A percentile compares a stretch with the other conserved stretches of the same genome.
phyloP scores from a whole-genome alignment of 2,329 filamentous ascomycete genomes.

The Phyllosticta capitalensis region DNA sequence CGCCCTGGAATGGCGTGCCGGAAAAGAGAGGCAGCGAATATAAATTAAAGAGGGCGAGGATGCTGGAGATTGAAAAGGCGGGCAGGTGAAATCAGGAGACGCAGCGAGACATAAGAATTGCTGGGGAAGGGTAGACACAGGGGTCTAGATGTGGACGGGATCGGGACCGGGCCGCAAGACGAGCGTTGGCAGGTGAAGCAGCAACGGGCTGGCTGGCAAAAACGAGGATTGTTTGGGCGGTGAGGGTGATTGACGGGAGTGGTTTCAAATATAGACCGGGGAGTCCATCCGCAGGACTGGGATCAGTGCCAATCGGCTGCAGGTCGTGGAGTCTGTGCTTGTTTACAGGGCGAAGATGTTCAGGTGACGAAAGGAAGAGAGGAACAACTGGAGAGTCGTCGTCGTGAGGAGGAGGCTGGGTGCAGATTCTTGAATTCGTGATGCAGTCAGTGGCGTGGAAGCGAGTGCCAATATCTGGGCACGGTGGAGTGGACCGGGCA shows the following conservation, averaged over 20 bases:
- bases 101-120: background rate
- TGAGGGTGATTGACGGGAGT: slow-evolving; percentile 2
- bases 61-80: background rate
- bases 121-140: background rate
- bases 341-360: background rate
- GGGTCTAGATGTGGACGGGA: background rate
- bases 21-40: background rate
- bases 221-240: slow-evolving; percentile 6
- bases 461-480: background rate
- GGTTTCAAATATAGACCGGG: slow-evolving; percentile 11
- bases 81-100: background rate
- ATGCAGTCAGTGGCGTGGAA: slow-evolving; percentile 9
- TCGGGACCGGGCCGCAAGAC: background rate
- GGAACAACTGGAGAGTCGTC: background rate
- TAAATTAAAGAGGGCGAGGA: background rate
- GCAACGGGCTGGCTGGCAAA: background rate
- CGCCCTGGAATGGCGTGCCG: background rate
- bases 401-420: slow-evolving; percentile 2
- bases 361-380: background rate
- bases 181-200: slow-evolving; percentile 1
- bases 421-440: slow-evolving; percentile 11
- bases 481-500: background rate
- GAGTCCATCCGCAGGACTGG: slow-evolving; percentile 1
- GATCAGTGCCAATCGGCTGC: background rate
- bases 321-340: slow-evolving; percentile 3